Evolutionary conservation across 1,139 yeast genomes (phyloP), one percentile per base, ranked within the genome.

Genomic region (Wickerhamiella pararugosa): DNA sequence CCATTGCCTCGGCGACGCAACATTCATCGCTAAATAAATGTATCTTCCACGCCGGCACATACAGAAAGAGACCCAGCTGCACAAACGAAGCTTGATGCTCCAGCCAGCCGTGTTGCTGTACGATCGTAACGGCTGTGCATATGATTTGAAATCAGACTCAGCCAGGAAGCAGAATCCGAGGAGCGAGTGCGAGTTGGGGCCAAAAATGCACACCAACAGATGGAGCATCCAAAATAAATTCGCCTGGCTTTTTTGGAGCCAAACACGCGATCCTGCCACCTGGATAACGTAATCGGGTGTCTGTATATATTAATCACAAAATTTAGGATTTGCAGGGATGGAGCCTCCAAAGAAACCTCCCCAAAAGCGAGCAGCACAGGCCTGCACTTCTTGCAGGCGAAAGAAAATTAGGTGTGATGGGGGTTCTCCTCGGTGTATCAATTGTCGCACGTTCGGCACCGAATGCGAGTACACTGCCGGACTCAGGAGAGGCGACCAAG

Each of bases 381-480:
- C 55, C 4, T 52, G 55, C 41, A 45, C 47, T 6, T 36, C 42
- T 7, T 52, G 55, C 32, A 51, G 55, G 8, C 44, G 49, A 6
- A 49, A 51, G 10, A 52, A 52, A 36, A 45, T 52, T 29, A 44
- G 52, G 31, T 52, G 55, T 45, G 51, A 51, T 35, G 34, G 47
- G 5, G 47, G 31, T 10, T 36, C 39, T 25, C 55, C 55, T 6
- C 27, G 43, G 6, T 52, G 55, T 36, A 39, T 44, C 11, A 41
- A 51, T 33, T 52, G 55, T 34, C 5, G 9, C 25, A 39, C 40
- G 32, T 33, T 45, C 3, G 40, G 39, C n/a, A 6, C 42, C 11
- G 37, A 36, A 8, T 52, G 55, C 36, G 41, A 41, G 6, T 51
- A 51, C 29, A 26, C 15, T 31, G 8, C 26, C 32, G 29, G 34